Conservation (phyloP, 2,329 filamentous ascomycete species). For the Botrytis fragariae region DNA sequence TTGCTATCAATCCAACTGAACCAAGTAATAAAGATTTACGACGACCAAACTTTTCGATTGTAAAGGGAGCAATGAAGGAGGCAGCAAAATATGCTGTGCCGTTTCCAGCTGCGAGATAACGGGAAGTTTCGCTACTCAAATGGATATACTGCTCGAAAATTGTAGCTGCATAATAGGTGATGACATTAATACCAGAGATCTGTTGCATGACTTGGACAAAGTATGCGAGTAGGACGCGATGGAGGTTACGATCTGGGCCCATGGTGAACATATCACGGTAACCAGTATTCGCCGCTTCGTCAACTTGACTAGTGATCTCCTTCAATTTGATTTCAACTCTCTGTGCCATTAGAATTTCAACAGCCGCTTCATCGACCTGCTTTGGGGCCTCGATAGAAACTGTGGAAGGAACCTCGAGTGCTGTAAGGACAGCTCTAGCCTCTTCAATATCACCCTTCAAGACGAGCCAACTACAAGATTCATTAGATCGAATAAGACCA, state of each 20-base stretch:
- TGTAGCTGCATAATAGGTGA: conserved; percentile 48
- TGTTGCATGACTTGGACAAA: conserved; percentile 61
- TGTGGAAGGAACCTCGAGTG: conserved; percentile 32
- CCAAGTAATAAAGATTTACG: conserved; percentile 71
- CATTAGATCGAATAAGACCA: background rate
- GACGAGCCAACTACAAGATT: conserved; percentile 37
- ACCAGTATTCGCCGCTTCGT: background rate
- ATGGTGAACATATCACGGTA: conserved; percentile 18
- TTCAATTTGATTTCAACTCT: background rate
- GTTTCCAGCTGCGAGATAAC: conserved; percentile 56
- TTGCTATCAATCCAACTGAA: conserved; percentile 59
- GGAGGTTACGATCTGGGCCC: conserved; percentile 46
- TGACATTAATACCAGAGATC: conserved; percentile 44
- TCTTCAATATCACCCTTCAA: conserved; percentile 37
- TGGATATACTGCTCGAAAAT: conserved; percentile 51
- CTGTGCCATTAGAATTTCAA: background rate
- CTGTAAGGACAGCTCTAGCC: conserved; percentile 38
- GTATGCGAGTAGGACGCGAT: conserved; percentile 68
- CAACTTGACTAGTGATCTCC: conserved; percentile 36
- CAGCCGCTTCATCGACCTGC: background rate
- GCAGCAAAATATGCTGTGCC: conserved; percentile 12
- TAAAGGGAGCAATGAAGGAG: conserved; percentile 39
- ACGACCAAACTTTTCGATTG: conserved; percentile 58
- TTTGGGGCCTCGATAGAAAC: conserved; percentile 42
- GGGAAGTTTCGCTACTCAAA: conserved; percentile 46